A percentile compares a stretch with the other conserved stretches of the same genome.
Evolutionary conservation across 306 rosid genomes (phyloP).

Genomic region (Fagus sylvatica): DNA sequence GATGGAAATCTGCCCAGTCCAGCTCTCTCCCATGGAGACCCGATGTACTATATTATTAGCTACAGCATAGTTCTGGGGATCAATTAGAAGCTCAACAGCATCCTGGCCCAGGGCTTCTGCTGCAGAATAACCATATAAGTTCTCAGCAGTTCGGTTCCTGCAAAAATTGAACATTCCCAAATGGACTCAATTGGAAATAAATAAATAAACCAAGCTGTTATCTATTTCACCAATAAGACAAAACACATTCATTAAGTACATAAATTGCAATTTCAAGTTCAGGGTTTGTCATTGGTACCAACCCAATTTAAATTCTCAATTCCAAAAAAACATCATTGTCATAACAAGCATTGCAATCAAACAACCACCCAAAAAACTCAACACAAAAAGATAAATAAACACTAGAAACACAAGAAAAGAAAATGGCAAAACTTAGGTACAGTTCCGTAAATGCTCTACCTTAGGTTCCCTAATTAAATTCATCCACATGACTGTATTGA

Average conservation of each 20-base stretch:
- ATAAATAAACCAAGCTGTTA: constrained; percentile 8
- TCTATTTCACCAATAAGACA: constrained; percentile 9
- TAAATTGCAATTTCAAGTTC: constrained; percentile 14
- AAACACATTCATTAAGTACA: background rate
- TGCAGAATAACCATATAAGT: constrained; percentile 73
- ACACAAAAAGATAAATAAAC: background rate
- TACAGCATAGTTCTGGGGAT: constrained; percentile 49
- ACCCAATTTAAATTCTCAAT: constrained; percentile 15
- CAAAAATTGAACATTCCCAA: constrained; percentile 26
- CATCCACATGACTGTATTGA: too few species aligned
- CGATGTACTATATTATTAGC: constrained; percentile 56
- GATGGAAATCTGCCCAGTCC: constrained; percentile 88
- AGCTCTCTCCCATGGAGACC: constrained; percentile 74
- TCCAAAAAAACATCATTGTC: constrained; percentile 7
- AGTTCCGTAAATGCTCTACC: too few species aligned
- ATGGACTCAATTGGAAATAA: constrained; percentile 4
- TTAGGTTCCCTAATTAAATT: too few species aligned
- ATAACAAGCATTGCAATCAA: constrained; percentile 1
- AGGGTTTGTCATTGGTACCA: constrained; percentile 3
- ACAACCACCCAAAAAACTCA: background rate
- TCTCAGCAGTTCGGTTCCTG: constrained; percentile 96
- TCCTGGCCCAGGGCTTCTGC: constrained; percentile 81
- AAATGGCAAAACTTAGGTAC: background rate
- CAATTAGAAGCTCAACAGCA: constrained; percentile 62
- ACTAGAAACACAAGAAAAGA: background rate